These are phyloP conservation scores for Aaosphaeria arxii DNA, from an alignment of 2,329 filamentous ascomycete species.

Conservation along the genomic window DNA sequence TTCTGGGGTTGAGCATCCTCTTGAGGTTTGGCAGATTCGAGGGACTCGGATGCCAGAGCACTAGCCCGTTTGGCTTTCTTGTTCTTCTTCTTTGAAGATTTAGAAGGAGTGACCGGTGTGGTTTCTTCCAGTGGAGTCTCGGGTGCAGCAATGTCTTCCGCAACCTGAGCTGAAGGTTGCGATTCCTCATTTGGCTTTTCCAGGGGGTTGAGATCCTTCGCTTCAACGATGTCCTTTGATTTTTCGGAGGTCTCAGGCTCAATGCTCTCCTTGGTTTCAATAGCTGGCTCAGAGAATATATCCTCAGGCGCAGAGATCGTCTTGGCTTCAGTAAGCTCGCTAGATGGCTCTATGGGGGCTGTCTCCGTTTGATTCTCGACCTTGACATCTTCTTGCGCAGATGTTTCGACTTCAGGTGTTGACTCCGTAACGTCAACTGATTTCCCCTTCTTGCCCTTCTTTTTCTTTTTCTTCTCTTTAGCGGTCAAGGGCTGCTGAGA, in stretches of 20 bases:
- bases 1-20: background rate
- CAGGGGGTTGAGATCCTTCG: too few relatives aligned
- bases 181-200: too few relatives aligned
- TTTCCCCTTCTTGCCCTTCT: background rate
- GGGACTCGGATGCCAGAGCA: constrained; percentile 4
- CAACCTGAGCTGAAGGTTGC: background rate
- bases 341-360: background rate
- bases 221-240: too few relatives aligned
- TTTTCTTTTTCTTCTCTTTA: too few relatives aligned
- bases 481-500: too few relatives aligned
- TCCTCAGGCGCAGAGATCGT: too few relatives aligned
- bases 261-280: too few relatives aligned
- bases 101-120: background rate
- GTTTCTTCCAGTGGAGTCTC: constrained; percentile 1
- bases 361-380: background rate
- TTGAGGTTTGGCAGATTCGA: background rate
- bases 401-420: background rate
- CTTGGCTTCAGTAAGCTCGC: background rate
- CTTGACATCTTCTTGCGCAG: background rate
- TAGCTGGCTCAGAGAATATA: too few relatives aligned
- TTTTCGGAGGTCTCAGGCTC: too few relatives aligned
- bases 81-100: constrained; percentile 16
- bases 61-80: constrained; percentile 21
- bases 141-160: background rate
- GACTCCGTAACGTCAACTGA: background rate